Conservation (phyloP, 257 asterid genomes). For the Linaria vulgaris region DNA sequence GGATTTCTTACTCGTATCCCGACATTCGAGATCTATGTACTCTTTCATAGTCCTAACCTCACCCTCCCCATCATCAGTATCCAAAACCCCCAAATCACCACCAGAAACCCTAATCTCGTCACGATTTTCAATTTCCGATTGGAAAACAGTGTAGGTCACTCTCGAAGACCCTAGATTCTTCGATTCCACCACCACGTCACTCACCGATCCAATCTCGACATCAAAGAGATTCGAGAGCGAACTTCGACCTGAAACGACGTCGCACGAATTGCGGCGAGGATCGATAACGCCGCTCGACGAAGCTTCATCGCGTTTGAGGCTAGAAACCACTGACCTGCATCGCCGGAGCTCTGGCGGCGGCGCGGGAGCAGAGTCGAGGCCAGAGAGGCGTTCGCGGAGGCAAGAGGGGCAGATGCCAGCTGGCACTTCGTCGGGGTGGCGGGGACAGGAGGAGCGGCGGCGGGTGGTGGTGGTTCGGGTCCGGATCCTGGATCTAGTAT, state of each 20-base stretch:
- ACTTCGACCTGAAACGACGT: constrained; percentile 53
- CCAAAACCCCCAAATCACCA: constrained; percentile 28
- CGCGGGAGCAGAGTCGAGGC: constrained; percentile 46
- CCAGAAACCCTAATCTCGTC: constrained; percentile 39
- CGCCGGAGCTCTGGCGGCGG: constrained; percentile 72
- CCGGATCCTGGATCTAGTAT: constrained; percentile 52
- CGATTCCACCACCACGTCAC: constrained; percentile 59
- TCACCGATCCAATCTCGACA: constrained; percentile 43
- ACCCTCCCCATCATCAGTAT: constrained; percentile 49
- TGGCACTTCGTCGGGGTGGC: constrained; percentile 74
- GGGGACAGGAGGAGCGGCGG: constrained; percentile 72
- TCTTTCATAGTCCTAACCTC: constrained; percentile 92
- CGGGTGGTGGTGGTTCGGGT: constrained; percentile 42
- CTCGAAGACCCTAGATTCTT: constrained; percentile 56
- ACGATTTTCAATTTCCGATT: constrained; percentile 20
- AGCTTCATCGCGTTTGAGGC: constrained; percentile 48
- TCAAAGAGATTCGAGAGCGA: constrained; percentile 61
- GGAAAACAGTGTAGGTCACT: constrained; percentile 44
- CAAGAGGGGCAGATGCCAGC: constrained; percentile 96
- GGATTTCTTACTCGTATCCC: constrained; percentile 45
- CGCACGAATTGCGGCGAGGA: constrained; percentile 88
- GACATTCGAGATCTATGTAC: constrained; percentile 78
- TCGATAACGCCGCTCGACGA: constrained; percentile 38
- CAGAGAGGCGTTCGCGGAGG: constrained; percentile 88
- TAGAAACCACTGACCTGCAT: constrained; percentile 62